Evolutionary conservation across 352 stramenopile species (phyloP).

Genomic region (Globisporangium orthogonon): DNA sequence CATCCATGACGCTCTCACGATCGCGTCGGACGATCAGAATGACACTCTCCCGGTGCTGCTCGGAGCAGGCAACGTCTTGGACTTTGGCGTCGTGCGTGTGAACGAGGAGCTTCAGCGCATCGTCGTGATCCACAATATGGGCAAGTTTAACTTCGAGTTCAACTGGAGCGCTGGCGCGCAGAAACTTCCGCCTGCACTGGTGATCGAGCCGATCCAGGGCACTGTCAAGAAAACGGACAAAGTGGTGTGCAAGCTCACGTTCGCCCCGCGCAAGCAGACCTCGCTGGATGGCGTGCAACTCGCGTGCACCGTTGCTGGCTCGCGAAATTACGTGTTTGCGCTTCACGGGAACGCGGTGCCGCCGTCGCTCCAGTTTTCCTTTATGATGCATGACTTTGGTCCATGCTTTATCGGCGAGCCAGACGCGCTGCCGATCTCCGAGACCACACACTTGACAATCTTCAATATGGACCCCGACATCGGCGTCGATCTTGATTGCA

Average conservation of each 20-base stretch:
- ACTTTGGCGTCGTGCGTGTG: slow-evolving; percentile 87
- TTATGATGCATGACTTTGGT: slow-evolving; percentile 88
- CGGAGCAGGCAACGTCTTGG: slow-evolving; percentile 38
- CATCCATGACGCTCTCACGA: slow-evolving; percentile 77
- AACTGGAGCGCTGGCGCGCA: slow-evolving; percentile 44
- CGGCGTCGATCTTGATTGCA: slow-evolving; percentile 84
- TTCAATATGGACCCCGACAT: slow-evolving; percentile 85
- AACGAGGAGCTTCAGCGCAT: slow-evolving; percentile 66
- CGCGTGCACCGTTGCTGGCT: slow-evolving; percentile 82
- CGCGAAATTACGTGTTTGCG: slow-evolving; percentile 72
- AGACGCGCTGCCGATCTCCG: slow-evolving; percentile 44
- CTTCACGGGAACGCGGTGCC: slow-evolving; percentile 73
- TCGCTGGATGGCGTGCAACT: slow-evolving; percentile 66
- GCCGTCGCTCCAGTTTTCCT: slow-evolving; percentile 87
- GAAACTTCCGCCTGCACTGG: slow-evolving; percentile 33
- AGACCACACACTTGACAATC: slow-evolving; percentile 58
- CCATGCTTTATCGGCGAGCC: slow-evolving; percentile 87
- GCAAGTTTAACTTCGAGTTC: slow-evolving; percentile 96
- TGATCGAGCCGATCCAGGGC: slow-evolving; percentile 67
- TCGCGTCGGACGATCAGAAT: slow-evolving; percentile 32
- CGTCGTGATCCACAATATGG: slow-evolving; percentile 86
- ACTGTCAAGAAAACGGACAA: slow-evolving; percentile 89
- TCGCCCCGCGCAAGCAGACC: slow-evolving; percentile 69
- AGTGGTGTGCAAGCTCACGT: slow-evolving; percentile 59
- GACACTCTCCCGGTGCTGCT: slow-evolving; percentile 26